These are phyloP conservation scores for Mortierella hygrophila DNA, from an alignment of 192 early-diverging fungal genomes.

Conservation along the genomic window DNA sequence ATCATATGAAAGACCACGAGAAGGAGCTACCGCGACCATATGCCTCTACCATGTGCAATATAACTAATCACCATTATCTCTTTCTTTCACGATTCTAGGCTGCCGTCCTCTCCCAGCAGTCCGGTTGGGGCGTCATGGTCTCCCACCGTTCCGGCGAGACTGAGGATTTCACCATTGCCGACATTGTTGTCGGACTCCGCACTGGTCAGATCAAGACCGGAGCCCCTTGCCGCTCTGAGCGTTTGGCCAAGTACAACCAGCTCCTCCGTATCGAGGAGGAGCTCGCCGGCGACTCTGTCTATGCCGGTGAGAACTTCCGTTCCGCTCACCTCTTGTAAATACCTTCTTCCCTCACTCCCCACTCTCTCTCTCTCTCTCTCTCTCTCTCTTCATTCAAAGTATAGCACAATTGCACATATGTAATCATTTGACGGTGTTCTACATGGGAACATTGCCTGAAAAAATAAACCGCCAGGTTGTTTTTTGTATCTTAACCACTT, in stretches of 20 bases:
- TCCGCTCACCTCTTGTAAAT: slow-evolving; percentile 72
- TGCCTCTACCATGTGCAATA: not conserved
- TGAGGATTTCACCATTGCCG: slow-evolving; percentile 95
- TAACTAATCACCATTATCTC: too few relatives aligned
- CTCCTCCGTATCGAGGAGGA: slow-evolving; percentile 97
- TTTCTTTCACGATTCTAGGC: slow-evolving; percentile 57
- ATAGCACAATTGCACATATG: not conserved
- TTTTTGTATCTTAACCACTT: not conserved
- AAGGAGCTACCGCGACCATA: not conserved
- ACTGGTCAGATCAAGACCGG: slow-evolving; percentile 99
- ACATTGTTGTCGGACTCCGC: slow-evolving; percentile 95
- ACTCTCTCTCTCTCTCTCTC: not conserved
- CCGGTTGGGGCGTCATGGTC: slow-evolving; percentile 99
- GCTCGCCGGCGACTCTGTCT: slow-evolving; percentile 91
- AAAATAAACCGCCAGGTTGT: slow-evolving; percentile 2
- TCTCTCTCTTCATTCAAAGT: too few relatives aligned
- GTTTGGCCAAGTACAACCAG: slow-evolving; percentile 99
- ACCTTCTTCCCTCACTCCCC: not conserved
- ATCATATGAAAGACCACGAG: not conserved
- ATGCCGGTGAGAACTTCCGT: slow-evolving; percentile 95
- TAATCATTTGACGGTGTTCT: not conserved
- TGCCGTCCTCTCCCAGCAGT: slow-evolving; percentile 77
- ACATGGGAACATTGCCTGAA: not conserved
- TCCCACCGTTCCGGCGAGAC: slow-evolving; percentile 99
- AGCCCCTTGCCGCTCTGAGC: slow-evolving; percentile 94